Evolutionary conservation across 495 filamentous ascomycete genomes (phyloP).

Genomic region (Polyplosphaeria fusca): DNA sequence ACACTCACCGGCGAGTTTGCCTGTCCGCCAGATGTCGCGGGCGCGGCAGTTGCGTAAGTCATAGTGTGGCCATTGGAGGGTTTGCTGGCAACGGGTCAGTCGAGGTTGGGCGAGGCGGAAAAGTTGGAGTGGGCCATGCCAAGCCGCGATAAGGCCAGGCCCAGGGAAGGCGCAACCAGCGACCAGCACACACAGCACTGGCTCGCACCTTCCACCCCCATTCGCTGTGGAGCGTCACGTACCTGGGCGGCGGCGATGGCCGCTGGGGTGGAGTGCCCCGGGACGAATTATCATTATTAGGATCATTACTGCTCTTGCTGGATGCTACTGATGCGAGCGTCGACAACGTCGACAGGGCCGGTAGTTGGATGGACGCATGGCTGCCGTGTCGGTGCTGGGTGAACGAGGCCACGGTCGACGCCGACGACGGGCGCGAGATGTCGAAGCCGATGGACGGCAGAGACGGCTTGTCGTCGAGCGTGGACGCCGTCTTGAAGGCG

Average conservation of each 20-base stretch:
- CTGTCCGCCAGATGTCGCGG: constrained; percentile 64
- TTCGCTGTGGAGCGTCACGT: background rate
- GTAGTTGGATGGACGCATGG: constrained; percentile 50
- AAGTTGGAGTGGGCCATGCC: constrained; percentile 21
- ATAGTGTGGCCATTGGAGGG: constrained; percentile 53
- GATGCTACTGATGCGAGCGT: constrained; percentile 60
- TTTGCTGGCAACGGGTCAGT: constrained; percentile 40
- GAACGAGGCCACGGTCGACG: constrained; percentile 42
- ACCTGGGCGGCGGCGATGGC: constrained; percentile 21
- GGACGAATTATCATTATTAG: constrained; percentile 14
- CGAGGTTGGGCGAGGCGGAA: constrained; percentile 21
- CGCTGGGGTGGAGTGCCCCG: constrained; percentile 14
- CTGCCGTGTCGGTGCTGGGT: constrained; percentile 41
- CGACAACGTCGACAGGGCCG: constrained; percentile 60
- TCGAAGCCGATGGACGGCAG: constrained; percentile 38
- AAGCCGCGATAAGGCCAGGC: constrained; percentile 24
- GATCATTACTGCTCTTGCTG: constrained; percentile 36
- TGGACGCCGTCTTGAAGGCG: constrained; percentile 32
- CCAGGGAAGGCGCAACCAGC: background rate
- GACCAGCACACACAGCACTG: background rate
- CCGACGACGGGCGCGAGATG: constrained; percentile 42
- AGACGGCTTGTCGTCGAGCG: constrained; percentile 27
- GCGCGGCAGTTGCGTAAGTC: constrained; percentile 62
- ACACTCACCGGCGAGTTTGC: constrained; percentile 64
- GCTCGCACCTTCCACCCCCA: background rate